phyloP scores from a whole-genome alignment of 164 flowering plant species.

The Vitis amurensis region DNA sequence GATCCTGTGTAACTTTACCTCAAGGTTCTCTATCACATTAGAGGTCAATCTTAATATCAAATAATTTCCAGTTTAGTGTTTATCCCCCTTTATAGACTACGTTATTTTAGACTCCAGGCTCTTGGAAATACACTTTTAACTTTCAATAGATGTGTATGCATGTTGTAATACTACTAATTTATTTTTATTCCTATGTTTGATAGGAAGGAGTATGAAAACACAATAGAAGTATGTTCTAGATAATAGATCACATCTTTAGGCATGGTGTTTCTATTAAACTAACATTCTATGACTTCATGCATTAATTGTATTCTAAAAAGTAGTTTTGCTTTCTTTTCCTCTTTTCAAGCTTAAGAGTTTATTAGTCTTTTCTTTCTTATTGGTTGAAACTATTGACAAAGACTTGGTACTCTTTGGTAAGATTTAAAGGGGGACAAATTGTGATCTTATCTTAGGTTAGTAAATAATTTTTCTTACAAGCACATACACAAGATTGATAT shows the following conservation, averaged over 20 bases:
- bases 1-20: conserved; percentile 1
- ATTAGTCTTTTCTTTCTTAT: conserved; percentile 13
- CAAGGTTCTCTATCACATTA: conserved; percentile 90
- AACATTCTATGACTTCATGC: background rate
- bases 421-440: conserved; percentile 87
- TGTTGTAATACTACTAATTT: background rate
- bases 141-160: background rate
- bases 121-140: background rate
- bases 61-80: conserved; percentile 93
- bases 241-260: background rate
- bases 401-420: conserved; percentile 84
- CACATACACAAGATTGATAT: background rate
- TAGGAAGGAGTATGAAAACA: conserved; percentile 89
- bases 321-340: too few relatives aligned
- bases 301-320: too few relatives aligned
- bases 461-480: background rate
- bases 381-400: conserved; percentile 82
- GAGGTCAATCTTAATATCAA: conserved; percentile 85
- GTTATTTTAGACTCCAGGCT: conserved; percentile 9
- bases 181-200: conserved; percentile 11
- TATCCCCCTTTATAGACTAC: conserved; percentile 93
- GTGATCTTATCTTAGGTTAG: conserved; percentile 90
- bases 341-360: background rate
- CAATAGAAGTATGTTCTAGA: conserved; percentile 70
- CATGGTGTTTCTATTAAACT: too few relatives aligned